Evolutionary conservation across 208 protist species (phyloP), one percentile per base, ranked within the genome.

Genomic region (Crithidia bombi): DNA sequence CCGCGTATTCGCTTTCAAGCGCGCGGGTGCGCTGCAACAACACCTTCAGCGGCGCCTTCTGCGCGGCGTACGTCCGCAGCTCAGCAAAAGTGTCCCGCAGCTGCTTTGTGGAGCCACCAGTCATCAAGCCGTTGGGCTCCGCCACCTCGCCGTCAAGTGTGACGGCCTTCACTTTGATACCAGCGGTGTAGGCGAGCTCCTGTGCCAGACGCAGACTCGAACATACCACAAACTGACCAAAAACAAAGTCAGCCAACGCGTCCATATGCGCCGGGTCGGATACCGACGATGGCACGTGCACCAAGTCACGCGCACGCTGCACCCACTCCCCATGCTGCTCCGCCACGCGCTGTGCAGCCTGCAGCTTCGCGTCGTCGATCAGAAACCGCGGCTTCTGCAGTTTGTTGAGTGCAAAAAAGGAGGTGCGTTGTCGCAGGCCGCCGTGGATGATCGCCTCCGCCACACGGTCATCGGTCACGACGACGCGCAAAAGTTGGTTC

Each of bases 61-160:
- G 69, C 32, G 81, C 41, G 2, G 69, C 38, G 46, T 93, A 85
- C 1, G 75, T 70, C 33, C 62, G 64, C 43, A 92, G 81, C 59
- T 93, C 86, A 5, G 75, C 79, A 52, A 95, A 91, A 28, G 92
- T 64, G 69, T 97, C 79, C 15, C 81, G 88, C 36, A 96, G 68
- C 50, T 87, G 79, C 39, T 69, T 67, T 33, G 78, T 90, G n/a
- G 96, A 87, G 15, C 97, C 97, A 67, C 98, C 98, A 9, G 98
- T 99, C 25, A 99, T 86, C 21, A 98, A 96, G 33, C 99, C 99
- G 21, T 75, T 75, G 14, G 99, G 99, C 81, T 99, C 97, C 56
- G 96, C 99, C 26, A 99, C 79, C 59, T 99, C 98, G 33, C 99
- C 99, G 2, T 99, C 97, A 6, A 99, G 65, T 3, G 99, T 99